Evolutionary conservation across 768 basidiomycete species (phyloP).

Genomic region (Amanita thiersii): DNA sequence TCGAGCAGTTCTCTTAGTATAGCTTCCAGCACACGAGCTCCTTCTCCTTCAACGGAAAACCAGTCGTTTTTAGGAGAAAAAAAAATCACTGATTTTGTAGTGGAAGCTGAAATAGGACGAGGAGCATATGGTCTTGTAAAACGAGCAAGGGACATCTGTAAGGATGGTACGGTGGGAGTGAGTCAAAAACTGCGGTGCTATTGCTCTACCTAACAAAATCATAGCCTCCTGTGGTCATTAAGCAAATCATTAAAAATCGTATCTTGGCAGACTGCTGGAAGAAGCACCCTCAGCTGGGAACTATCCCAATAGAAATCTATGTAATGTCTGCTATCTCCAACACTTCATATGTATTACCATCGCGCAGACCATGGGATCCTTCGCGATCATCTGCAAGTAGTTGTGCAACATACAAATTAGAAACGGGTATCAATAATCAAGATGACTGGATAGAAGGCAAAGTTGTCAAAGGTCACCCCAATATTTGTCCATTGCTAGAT

Average conservation of each 20-base stretch:
- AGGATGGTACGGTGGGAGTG: conserved; percentile 79
- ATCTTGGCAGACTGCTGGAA: conserved; percentile 99
- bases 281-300: conserved; percentile 88
- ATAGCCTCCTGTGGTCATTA: conserved; percentile 88
- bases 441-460: conserved; percentile 63
- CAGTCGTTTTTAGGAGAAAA: conserved; percentile 50
- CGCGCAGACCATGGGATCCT: conserved; percentile 81
- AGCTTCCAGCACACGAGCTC: conserved; percentile 52
- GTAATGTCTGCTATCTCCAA: conserved; percentile 88
- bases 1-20: conserved; percentile 55
- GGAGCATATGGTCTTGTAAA: conserved; percentile 97
- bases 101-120: conserved; percentile 83
- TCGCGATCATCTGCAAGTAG: conserved; percentile 29
- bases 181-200: conserved; percentile 24
- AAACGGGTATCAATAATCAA: conserved; percentile 13
- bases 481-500: conserved; percentile 89
- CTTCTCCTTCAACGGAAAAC: conserved; percentile 43
- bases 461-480: conserved; percentile 83
- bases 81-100: conserved; percentile 79
- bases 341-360: conserved; percentile 70
- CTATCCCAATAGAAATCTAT: conserved; percentile 96
- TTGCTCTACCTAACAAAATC: conserved; percentile 15
- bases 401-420: conserved; percentile 15
- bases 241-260: conserved; percentile 96
- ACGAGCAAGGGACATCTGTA: conserved; percentile 69